Base-by-base conservation (phyloP, 2,329 filamentous ascomycete genomes). In the Chaetomiaceae sp. region DNA sequence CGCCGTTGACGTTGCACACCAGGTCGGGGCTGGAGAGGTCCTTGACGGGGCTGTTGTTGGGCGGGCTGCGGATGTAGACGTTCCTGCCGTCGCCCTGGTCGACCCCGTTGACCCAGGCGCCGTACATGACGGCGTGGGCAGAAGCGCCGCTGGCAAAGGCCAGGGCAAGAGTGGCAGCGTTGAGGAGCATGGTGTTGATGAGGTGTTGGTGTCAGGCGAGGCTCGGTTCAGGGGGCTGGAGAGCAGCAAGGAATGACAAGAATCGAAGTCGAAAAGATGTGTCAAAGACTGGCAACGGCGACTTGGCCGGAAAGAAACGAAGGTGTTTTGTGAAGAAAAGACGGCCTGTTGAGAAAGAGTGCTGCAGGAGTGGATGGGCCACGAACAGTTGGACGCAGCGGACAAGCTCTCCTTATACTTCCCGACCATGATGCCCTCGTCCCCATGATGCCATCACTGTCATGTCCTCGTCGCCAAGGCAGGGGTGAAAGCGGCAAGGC, bases 51-150 rank as follows among this genome's bases (percentile, higher is more conserved):
- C 53, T 34, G 47, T 58, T 58, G 49, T 19, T 52, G 5, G 15
- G 19, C 8, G 75, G 75, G 25, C 66, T 66, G 46, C 74, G 73
- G 64, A 76, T 75, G 67, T 75, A 76, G 36, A 59, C 60, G 58
- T 64, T 62, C 38, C 66, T 59, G 45, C 72, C 73, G 54, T 72
- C 68, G 53, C 72, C 72, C 60, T 71, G 69, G 61, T 76, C 72
- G 39, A 69, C 58, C 52, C 68, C 74, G 65, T 78, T 73, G 56
- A 78, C 72, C 70, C 70, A 78, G 51, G 76, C 69, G 48, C 72
- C 59, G 63, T 72, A 74, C 58, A 77, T 71, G 33, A 66, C 70
- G 48, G 76, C 69, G 67, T 80, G 77, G 55, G 71, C 74, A 23
- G 72, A 66, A 56, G 66, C 71, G 51, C 62, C 63, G 63, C 57